Evolutionary conservation across 2,329 filamentous ascomycete species (phyloP).

Genomic region (Talaromyces atroroseus): DNA sequence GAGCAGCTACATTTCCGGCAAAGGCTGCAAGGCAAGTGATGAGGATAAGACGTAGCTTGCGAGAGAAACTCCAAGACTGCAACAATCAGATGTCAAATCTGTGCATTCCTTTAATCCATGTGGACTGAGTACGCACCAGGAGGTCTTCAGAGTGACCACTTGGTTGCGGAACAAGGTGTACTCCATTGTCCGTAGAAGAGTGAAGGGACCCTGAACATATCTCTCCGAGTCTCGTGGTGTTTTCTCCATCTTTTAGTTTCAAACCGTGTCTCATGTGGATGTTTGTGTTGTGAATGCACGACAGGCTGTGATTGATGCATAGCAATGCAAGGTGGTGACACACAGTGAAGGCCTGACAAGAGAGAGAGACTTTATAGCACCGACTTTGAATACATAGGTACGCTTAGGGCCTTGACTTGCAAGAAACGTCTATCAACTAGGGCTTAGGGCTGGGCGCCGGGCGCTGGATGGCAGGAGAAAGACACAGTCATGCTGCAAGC

Average conservation of each 20-base stretch:
- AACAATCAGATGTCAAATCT: constrained; percentile 29
- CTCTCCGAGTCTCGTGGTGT: neutral
- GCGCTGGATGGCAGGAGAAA: too few species aligned
- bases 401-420: too few species aligned
- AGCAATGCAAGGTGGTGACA: neutral
- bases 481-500: too few species aligned
- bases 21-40: constrained; percentile 30
- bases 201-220: neutral
- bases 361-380: too few species aligned
- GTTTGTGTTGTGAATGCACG: too few species aligned
- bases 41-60: constrained; percentile 19
- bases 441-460: too few species aligned
- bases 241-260: neutral
- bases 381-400: too few species aligned
- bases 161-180: constrained; percentile 26
- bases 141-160: constrained; percentile 30
- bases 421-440: too few species aligned
- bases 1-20: constrained; percentile 29
- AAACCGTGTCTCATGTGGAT: neutral
- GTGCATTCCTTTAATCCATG: constrained; percentile 6
- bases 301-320: neutral
- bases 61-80: constrained; percentile 28
- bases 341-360: neutral
- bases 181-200: neutral
- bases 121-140: constrained; percentile 24